These are phyloP conservation scores for Trichoderma gracile DNA, from an alignment of 2,329 filamentous ascomycete genomes.

Conservation along the genomic window DNA sequence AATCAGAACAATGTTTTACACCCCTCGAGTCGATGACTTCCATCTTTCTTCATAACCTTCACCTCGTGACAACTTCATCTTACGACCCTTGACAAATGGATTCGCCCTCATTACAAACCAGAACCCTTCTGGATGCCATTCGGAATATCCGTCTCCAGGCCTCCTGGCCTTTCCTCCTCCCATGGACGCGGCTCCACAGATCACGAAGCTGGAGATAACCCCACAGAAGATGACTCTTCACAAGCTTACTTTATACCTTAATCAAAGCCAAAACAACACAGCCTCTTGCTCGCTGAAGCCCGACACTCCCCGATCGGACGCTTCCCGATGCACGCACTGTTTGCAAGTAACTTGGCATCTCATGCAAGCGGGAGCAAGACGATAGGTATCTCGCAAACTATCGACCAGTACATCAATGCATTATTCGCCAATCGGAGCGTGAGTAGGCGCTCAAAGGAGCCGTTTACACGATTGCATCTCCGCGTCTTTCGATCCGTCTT, in stretches of 20 bases:
- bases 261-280: neutral
- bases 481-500: neutral
- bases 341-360: neutral
- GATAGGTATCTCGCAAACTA: neutral
- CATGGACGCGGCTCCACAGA: constrained; percentile 2
- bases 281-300: constrained; percentile 1
- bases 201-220: neutral
- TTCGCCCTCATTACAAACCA: neutral
- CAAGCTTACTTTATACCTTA: neutral
- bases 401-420: too few relatives aligned
- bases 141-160: constrained; percentile 3
- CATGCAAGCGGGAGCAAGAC: neutral
- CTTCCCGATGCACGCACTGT: neutral
- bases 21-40: neutral
- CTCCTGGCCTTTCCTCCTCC: neutral
- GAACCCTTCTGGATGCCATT: neutral
- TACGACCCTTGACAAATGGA: neutral
- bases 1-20: too few relatives aligned
- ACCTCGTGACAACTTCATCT: neutral
- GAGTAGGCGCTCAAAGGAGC: neutral
- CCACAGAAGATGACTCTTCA: constrained; percentile 15
- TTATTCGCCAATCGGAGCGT: neutral
- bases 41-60: too few relatives aligned
- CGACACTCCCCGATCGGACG: constrained; percentile 18
- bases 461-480: neutral